A percentile compares a stretch with the other conserved stretches of the same genome.
phyloP scores from a whole-genome alignment of 768 basidiomycete genomes.

The Rhodotorula diobovata region DNA sequence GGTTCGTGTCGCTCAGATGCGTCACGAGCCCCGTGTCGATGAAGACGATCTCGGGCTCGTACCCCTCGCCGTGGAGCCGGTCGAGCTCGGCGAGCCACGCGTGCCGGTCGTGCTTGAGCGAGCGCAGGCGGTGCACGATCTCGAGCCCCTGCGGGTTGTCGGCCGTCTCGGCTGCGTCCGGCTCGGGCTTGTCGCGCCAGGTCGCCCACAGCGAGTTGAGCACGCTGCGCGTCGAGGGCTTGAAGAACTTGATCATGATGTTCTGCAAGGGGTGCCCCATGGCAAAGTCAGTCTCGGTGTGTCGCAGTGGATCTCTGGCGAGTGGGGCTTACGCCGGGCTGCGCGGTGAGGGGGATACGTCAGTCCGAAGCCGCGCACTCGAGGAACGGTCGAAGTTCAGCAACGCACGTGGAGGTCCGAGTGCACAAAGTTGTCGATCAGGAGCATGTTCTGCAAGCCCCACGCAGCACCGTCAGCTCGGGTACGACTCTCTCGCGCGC shows the following conservation, averaged over 20 bases:
- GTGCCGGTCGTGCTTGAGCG: constrained; percentile 55
- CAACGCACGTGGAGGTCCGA: constrained; percentile 50
- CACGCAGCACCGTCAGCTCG: too few species aligned
- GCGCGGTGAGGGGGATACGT: background rate
- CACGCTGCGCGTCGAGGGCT: constrained; percentile 63
- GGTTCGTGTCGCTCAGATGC: constrained; percentile 71
- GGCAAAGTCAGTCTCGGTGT: too few species aligned
- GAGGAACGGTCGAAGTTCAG: background rate
- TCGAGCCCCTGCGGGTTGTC: constrained; percentile 44
- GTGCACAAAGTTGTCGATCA: constrained; percentile 96
- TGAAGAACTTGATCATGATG: constrained; percentile 95
- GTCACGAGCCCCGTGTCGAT: constrained; percentile 95
- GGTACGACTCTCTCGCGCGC: too few species aligned
- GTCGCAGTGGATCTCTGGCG: background rate
- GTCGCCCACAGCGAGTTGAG: constrained; percentile 50
- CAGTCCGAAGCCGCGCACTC: background rate
- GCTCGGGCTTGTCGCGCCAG: constrained; percentile 52
- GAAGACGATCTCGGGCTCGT: constrained; percentile 88
- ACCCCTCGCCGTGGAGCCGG: constrained; percentile 62
- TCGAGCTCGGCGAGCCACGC: constrained; percentile 69
- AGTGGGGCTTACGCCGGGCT: background rate
- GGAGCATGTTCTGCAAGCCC: constrained; percentile 80
- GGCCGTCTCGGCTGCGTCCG: constrained; percentile 40
- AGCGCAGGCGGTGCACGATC: constrained; percentile 67
- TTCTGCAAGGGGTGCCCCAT: constrained; percentile 50